Conservation (phyloP, 2,329 filamentous ascomycete species). For the Penicillium glabrum region DNA sequence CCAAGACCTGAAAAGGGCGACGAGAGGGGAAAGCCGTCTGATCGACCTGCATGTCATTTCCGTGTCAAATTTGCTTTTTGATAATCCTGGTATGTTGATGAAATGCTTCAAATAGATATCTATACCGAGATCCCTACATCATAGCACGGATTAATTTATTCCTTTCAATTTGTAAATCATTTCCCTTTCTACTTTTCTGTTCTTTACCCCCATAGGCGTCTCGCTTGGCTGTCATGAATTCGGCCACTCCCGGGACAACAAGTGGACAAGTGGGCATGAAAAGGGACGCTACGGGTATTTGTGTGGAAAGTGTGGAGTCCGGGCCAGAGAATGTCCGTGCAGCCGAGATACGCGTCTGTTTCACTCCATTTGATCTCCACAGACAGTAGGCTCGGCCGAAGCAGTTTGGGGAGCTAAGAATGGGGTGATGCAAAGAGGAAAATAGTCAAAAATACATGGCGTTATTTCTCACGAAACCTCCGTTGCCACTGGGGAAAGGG, state of each 20-base stretch:
- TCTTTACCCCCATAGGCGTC: too few species aligned
- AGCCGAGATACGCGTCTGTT: slow-evolving; percentile 38
- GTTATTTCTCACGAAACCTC: background rate
- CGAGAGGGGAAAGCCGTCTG: slow-evolving; percentile 18
- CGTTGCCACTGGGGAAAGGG: background rate
- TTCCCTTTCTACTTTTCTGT: too few species aligned
- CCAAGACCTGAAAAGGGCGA: background rate
- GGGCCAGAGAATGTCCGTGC: slow-evolving; percentile 29
- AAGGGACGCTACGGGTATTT: slow-evolving; percentile 3
- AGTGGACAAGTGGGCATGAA: background rate
- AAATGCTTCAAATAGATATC: too few species aligned
- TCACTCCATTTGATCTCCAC: slow-evolving; percentile 20
- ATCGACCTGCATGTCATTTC: slow-evolving; percentile 24
- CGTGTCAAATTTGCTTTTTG: background rate
- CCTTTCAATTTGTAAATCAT: too few species aligned
- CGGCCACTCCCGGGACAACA: slow-evolving; percentile 19
- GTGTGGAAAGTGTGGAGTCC: slow-evolving; percentile 1
- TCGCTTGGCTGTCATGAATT: background rate
- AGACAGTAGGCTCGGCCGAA: slow-evolving; percentile 1
- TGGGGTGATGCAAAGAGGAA: background rate
- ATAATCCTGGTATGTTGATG: background rate
- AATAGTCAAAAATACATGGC: background rate
- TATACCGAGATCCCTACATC: too few species aligned
- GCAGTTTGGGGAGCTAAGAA: background rate
- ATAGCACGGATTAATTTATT: background rate